Evolutionary conservation across 495 filamentous ascomycete species (phyloP).

Genomic region (Hyaloscypha bicolor): DNA sequence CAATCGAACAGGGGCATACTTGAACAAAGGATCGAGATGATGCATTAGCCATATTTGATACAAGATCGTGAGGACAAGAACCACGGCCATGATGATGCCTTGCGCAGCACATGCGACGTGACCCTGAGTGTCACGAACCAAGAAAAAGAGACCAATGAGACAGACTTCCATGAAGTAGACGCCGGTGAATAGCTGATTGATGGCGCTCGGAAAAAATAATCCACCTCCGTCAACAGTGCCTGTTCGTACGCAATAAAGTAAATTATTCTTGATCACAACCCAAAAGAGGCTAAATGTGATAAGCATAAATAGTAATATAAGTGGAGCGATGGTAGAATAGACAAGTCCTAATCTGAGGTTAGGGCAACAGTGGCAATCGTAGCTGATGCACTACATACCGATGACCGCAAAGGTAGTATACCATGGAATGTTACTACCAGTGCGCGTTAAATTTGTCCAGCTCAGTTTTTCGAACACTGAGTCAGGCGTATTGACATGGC

Average conservation of each 20-base stretch:
- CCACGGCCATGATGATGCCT: constrained; percentile 70
- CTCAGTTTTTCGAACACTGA: constrained; percentile 23
- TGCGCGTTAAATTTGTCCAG: constrained; percentile 23
- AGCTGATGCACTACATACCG: constrained; percentile 12
- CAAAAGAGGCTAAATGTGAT: constrained; percentile 85
- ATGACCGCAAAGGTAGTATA: constrained; percentile 26
- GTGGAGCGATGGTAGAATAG: constrained; percentile 72
- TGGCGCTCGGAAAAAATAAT: constrained; percentile 74
- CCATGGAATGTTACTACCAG: constrained; percentile 24
- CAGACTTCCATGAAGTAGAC: constrained; percentile 82
- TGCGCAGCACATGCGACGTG: constrained; percentile 62
- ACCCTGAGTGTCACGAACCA: constrained; percentile 56
- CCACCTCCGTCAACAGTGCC: constrained; percentile 84
- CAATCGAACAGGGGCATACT: constrained; percentile 19
- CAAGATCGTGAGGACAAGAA: constrained; percentile 58
- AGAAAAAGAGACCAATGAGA: constrained; percentile 87
- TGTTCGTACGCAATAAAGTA: constrained; percentile 84
- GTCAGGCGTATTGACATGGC: constrained; percentile 22
- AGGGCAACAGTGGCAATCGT: constrained; percentile 7
- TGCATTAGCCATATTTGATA: constrained; percentile 44
- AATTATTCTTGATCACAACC: constrained; percentile 88
- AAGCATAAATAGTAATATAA: constrained; percentile 82
- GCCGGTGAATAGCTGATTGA: constrained; percentile 88
- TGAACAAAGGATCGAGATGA: constrained; percentile 19
- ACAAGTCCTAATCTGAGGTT: constrained; percentile 51